Evolutionary conservation across 2,329 filamentous ascomycete species (phyloP).

Genomic region (Pseudogymnoascus verrucosus): DNA sequence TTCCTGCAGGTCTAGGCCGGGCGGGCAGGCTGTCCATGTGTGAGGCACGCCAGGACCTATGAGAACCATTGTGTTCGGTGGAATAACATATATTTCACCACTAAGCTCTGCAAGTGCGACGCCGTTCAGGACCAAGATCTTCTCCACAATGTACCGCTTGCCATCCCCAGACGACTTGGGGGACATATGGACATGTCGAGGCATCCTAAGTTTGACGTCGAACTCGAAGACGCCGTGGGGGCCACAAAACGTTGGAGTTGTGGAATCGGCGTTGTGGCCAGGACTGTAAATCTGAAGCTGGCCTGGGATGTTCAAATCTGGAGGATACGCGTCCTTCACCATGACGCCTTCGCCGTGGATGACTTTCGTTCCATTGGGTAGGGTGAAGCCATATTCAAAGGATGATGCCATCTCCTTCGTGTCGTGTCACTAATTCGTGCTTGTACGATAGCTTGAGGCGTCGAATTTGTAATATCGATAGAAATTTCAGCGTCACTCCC

Average conservation of each 20-base stretch:
- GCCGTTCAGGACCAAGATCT: slow-evolving; percentile 11
- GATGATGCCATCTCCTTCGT: no score
- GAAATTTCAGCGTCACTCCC: no score
- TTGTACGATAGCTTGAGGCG: no score
- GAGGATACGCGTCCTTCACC: not conserved
- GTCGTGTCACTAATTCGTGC: no score
- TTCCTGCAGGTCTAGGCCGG: slow-evolving; percentile 6
- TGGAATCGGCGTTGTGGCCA: slow-evolving; percentile 1
- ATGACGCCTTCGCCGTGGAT: not conserved
- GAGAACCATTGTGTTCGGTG: slow-evolving; percentile 10
- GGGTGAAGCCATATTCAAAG: no score
- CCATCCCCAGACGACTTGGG: not conserved
- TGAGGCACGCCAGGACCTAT: slow-evolving; percentile 13
- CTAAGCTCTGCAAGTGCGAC: slow-evolving; percentile 10
- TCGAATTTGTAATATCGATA: no score
- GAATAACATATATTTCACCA: slow-evolving; percentile 13
- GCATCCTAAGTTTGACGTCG: slow-evolving; percentile 11
- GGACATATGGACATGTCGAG: slow-evolving; percentile 14
- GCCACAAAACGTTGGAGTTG: slow-evolving; percentile 9
- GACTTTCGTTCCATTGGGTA: no score
- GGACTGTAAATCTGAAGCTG: slow-evolving; percentile 9
- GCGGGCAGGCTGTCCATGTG: slow-evolving; percentile 14
- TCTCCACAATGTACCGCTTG: slow-evolving; percentile 4
- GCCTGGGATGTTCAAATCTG: slow-evolving; percentile 9
- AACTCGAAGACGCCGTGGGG: slow-evolving; percentile 11